A percentile compares a stretch with the other conserved stretches of the same genome.
These are phyloP conservation scores for Monilinia fructicola DNA, from an alignment of 2,329 filamentous ascomycete species.

Conservation along the genomic window DNA sequence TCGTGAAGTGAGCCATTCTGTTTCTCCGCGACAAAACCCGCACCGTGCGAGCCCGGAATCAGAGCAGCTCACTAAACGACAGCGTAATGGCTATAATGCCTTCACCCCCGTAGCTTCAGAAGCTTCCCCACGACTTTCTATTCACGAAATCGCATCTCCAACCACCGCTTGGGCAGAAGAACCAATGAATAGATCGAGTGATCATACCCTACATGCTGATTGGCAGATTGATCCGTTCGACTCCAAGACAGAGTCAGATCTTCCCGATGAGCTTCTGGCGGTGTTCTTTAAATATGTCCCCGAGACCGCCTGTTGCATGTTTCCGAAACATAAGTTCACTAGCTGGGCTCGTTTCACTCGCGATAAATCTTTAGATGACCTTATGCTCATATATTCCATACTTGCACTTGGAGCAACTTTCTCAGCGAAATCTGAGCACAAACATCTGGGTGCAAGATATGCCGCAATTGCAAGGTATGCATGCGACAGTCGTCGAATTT, in stretches of 20 bases:
- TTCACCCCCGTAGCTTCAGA: constrained; percentile 40
- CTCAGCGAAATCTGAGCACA: constrained; percentile 47
- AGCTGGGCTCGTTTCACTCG: constrained; percentile 51
- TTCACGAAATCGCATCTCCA: constrained; percentile 32
- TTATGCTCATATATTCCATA: constrained; percentile 61
- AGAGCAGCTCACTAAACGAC: constrained; percentile 38
- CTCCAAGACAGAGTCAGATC: constrained; percentile 44
- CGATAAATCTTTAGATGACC: constrained; percentile 52
- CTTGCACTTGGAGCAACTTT: constrained; percentile 58
- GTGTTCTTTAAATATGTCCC: constrained; percentile 59
- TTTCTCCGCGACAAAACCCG: constrained; percentile 35
- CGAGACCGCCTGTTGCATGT: constrained; percentile 54
- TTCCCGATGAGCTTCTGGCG: constrained; percentile 52
- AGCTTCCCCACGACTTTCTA: constrained; percentile 35
- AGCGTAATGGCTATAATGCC: constrained; percentile 36
- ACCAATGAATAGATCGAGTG: constrained; percentile 21
- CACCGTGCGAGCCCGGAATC: constrained; percentile 36
- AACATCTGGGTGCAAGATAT: constrained; percentile 49
- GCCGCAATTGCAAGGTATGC: constrained; percentile 58
- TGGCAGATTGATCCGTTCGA: constrained; percentile 52
- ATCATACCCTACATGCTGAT: constrained; percentile 31
- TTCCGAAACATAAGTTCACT: constrained; percentile 54
- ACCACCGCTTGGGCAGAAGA: constrained; percentile 31
- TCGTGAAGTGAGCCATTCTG: constrained; percentile 33
- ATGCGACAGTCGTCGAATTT: constrained; percentile 52